Evolutionary conservation across 148 eudicot species (phyloP).

Genomic region (Vaccinium darrowii): DNA sequence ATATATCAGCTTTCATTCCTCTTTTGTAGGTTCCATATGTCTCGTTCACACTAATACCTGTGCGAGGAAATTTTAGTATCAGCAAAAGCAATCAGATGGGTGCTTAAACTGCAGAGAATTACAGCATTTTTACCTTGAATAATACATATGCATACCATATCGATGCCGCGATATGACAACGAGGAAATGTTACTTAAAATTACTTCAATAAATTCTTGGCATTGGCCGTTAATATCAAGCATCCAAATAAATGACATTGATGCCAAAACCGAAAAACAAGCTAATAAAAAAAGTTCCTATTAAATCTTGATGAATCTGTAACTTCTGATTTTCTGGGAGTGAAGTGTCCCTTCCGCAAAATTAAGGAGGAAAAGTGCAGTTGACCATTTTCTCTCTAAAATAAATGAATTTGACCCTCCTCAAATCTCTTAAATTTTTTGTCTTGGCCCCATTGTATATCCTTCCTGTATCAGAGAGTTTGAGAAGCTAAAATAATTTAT

Average conservation of each 20-base stretch:
- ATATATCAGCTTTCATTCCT: slow-evolving; percentile 65
- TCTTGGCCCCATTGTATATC: background rate
- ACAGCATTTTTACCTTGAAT: background rate
- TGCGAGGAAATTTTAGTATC: background rate
- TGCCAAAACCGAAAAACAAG: too few species aligned
- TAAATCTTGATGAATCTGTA: background rate
- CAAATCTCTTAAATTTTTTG: background rate
- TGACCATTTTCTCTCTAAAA: background rate
- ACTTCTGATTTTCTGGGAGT: background rate
- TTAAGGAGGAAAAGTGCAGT: background rate
- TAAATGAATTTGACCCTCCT: background rate
- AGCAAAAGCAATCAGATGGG: background rate
- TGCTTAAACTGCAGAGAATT: too few species aligned
- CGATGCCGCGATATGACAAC: too few species aligned
- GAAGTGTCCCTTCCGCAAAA: background rate
- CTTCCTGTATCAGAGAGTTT: background rate
- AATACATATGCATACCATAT: too few species aligned
- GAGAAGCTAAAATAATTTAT: background rate
- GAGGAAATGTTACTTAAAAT: too few species aligned
- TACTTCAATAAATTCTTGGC: too few species aligned
- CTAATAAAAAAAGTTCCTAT: background rate
- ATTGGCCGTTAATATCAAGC: too few species aligned
- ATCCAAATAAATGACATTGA: too few species aligned
- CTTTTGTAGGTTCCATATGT: slow-evolving; percentile 64
- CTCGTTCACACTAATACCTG: slow-evolving; percentile 66